Base-by-base conservation (phyloP, 768 basidiomycete species). In the Rhodotorula sphaerocarpa region DNA sequence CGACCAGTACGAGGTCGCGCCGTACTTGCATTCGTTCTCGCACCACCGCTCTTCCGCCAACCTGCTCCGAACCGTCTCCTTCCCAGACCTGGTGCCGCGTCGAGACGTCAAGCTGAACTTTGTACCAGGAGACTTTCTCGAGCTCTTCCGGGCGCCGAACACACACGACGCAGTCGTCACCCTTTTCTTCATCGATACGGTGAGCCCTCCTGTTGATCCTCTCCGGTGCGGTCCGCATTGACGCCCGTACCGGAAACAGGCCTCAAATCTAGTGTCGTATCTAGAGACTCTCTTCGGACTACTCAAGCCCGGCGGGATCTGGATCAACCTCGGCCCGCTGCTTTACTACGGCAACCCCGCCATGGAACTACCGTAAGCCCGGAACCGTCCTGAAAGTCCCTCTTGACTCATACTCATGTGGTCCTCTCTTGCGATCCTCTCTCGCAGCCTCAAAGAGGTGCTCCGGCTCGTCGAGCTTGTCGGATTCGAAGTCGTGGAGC, bases 301-400 rank as follows among this genome's bases (percentile, higher is more conserved):
- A 27, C 78, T 87, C 21, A 77, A 77, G 39, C 82, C 83, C 0
- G 83, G 84, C 7, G 86, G 85, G 4, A 77, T 74, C 14, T 87
- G 85, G 86, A 80, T 86, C 71, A 87, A 87, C 71, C 76, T 85
- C 7, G 85, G 85, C 3, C 86, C 84, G 12, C 75, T 86, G 25
- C 76, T 86, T 39, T 70, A 64, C 55, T 63, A 53, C 21, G 70
- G 70, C 5, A 68, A 59, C 14, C 66, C 61, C 25, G 52, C 16
- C 21, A 66, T 66, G 65, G 65, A 61, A 30, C 50, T 66, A 2
- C 65, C 65, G 65, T 53, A 7, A n/a, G n/a, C n/a, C n/a, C n/a
- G n/a, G n/a, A n/a, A n/a, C n/a, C n/a, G n/a, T n/a, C n/a, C n/a
- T n/a, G n/a, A n/a, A n/a, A n/a, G n/a, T n/a, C n/a, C n/a, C n/a